These are phyloP conservation scores for Penicillium sp. DNA, from an alignment of 2,329 filamentous ascomycete genomes.

Conservation along the genomic window DNA sequence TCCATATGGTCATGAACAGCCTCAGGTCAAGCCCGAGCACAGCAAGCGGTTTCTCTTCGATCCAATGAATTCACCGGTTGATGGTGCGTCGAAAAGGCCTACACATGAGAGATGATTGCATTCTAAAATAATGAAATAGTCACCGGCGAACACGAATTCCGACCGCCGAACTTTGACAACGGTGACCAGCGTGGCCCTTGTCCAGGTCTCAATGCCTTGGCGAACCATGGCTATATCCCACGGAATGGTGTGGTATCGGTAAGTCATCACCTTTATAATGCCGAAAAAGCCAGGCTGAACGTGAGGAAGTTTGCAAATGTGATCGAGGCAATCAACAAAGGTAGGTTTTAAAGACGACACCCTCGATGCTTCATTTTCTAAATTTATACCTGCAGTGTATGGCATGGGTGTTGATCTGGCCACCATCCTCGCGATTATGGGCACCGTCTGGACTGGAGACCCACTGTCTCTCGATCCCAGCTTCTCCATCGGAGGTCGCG, in stretches of 20 bases:
- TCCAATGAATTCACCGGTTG: slow-evolving; percentile 24
- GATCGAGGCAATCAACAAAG: slow-evolving; percentile 36
- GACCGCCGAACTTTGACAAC: slow-evolving; percentile 32
- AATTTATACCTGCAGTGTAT: slow-evolving; percentile 34
- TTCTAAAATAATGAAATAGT: slow-evolving; percentile 18
- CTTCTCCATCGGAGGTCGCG: slow-evolving; percentile 54
- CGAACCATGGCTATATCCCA: slow-evolving; percentile 46
- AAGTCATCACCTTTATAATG: neutral
- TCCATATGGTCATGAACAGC: slow-evolving; percentile 18
- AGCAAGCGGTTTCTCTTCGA: slow-evolving; percentile 27
- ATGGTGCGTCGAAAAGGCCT: slow-evolving; percentile 19
- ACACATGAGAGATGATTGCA: neutral
- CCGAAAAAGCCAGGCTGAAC: neutral
- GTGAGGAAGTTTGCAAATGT: slow-evolving; percentile 30
- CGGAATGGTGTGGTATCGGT: slow-evolving; percentile 39
- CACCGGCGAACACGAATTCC: slow-evolving; percentile 35
- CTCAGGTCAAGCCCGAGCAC: slow-evolving; percentile 5
- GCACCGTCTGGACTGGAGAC: slow-evolving; percentile 51
- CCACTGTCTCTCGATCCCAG: slow-evolving; percentile 50
- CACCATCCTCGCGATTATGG: slow-evolving; percentile 46
- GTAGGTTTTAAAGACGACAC: slow-evolving; percentile 7
- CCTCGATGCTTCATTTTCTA: neutral
- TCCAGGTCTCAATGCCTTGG: slow-evolving; percentile 44
- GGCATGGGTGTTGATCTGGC: slow-evolving; percentile 50
- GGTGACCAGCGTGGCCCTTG: slow-evolving; percentile 44